Evolutionary conservation across 129 eudicot species (phyloP).

Genomic region (Flaveria ramosissima): DNA sequence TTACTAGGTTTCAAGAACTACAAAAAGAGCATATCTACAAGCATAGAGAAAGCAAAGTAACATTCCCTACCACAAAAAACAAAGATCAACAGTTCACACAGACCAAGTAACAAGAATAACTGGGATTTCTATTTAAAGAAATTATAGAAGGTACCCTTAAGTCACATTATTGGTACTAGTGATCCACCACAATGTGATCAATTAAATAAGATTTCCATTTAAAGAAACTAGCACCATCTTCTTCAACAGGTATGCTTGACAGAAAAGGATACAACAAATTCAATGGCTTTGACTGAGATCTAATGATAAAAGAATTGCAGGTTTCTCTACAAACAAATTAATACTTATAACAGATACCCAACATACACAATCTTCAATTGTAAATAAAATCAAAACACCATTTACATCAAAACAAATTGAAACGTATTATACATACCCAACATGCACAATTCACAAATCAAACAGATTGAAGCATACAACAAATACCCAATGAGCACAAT

Average conservation of each 20-base stretch:
- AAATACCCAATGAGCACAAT: too few relatives aligned
- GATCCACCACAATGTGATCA: not conserved
- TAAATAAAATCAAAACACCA: not conserved
- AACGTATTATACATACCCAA: too few relatives aligned
- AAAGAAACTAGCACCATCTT: not conserved
- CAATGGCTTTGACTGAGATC: conserved; percentile 15
- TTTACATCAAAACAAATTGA: too few relatives aligned
- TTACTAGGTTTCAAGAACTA: not conserved
- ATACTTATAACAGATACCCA: not conserved
- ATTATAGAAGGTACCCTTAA: not conserved
- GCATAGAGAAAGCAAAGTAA: not conserved
- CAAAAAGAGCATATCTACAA: not conserved
- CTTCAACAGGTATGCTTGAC: not conserved
- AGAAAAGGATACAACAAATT: not conserved
- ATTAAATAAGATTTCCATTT: not conserved
- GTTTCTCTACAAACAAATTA: conserved; percentile 3
- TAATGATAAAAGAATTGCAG: not conserved
- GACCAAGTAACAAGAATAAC: conserved; percentile 13
- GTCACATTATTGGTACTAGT: not conserved
- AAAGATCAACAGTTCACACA: not conserved
- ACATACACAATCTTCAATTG: not conserved
- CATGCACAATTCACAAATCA: too few relatives aligned
- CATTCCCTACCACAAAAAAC: not conserved
- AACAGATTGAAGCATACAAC: too few relatives aligned
- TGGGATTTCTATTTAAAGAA: not conserved